Base-by-base conservation (phyloP, 768 basidiomycete species). In the Collybia sp. region DNA sequence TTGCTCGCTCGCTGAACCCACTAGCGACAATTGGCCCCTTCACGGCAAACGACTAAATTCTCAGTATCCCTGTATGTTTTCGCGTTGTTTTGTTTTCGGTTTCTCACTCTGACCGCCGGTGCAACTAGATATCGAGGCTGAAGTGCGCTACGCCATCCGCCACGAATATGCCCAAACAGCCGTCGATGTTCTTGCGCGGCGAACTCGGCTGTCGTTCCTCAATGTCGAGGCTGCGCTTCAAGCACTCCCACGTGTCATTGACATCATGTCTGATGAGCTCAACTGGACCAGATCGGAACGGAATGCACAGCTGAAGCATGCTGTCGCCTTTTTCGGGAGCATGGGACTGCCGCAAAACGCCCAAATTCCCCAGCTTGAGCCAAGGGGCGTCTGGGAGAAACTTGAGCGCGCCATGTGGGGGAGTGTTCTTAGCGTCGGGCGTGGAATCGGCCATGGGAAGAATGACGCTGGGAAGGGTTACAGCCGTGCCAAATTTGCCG, bases 151-250 rank as follows among this genome's bases (percentile, higher is more conserved):
- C 60, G 93, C 93, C 0, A 76, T 85, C 16, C 82, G 82, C 12
- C 74, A 92, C 62, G 95, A 99, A 68, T 97, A 95, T 65, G 95
- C 94, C 0, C 78, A 81, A 48, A 93, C 86, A n/a, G 89, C 93
- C 10, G 72, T 86, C 47, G 95, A 99, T 65, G 88, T 98, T 54
- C 82, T 98, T 59, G 90, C 91, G 1, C 85, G 95, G 1, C 85
- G 94, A 48, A 88, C 88, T 9, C 86, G 95, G 13, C 76, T 99
- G 20, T 84, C 89, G 6, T 98, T 97, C 79, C 82, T 98, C 54
- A 93, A 96, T 62, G 86, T 83, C 0, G 84, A 85, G 47, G 88
- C 87, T 1, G 85, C 95, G 0, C 76, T 94, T 30, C 81, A 85
- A 20, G 81, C 86, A 0, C 81, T 99, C 42, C 93, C 94, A 2